Percentiles rank a stretch among this genome's conserved stretches.
Conservation (phyloP, 352 stramenopile genomes). For the Globisporangium cederbergense region DNA sequence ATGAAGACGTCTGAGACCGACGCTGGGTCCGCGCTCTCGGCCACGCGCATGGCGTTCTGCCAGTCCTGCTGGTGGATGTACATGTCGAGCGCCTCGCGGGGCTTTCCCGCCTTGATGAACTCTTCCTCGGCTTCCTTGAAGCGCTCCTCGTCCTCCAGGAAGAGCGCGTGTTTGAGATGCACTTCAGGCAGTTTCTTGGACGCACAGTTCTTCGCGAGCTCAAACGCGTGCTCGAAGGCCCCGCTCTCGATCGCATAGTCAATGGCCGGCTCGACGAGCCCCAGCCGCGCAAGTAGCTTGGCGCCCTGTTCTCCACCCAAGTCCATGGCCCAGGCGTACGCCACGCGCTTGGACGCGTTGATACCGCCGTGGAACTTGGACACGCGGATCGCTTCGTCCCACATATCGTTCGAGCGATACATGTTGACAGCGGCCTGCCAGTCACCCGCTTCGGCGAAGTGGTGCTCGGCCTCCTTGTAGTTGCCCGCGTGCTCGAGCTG, state of each 20-base stretch:
- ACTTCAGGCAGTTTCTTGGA: constrained; percentile 90
- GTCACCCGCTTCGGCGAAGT: constrained; percentile 89
- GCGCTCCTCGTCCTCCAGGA: constrained; percentile 91
- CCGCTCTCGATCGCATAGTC: constrained; percentile 92
- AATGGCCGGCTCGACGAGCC: constrained; percentile 91
- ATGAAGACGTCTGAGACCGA: constrained; percentile 90
- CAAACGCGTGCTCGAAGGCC: constrained; percentile 92
- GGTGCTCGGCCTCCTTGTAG: constrained; percentile 91
- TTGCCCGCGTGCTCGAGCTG: constrained; percentile 92
- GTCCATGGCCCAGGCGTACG: constrained; percentile 92
- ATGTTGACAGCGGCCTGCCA: constrained; percentile 94
- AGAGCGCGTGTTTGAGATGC: constrained; percentile 92
- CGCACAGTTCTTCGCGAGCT: constrained; percentile 81
- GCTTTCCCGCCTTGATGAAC: constrained; percentile 92
- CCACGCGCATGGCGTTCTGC: constrained; percentile 89
- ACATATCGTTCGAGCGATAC: constrained; percentile 93
- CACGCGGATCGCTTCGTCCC: constrained; percentile 93
- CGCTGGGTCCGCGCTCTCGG: constrained; percentile 87
- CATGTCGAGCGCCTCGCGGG: constrained; percentile 94
- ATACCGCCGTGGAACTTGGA: constrained; percentile 91
- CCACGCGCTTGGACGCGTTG: constrained; percentile 91
- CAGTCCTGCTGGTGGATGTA: constrained; percentile 94
- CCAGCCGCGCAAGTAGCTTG: constrained; percentile 90
- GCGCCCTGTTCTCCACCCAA: constrained; percentile 86
- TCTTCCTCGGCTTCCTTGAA: constrained; percentile 92